Evolutionary conservation across 1,139 yeast genomes (phyloP).

Genomic region (Diutina scorzettiae): DNA sequence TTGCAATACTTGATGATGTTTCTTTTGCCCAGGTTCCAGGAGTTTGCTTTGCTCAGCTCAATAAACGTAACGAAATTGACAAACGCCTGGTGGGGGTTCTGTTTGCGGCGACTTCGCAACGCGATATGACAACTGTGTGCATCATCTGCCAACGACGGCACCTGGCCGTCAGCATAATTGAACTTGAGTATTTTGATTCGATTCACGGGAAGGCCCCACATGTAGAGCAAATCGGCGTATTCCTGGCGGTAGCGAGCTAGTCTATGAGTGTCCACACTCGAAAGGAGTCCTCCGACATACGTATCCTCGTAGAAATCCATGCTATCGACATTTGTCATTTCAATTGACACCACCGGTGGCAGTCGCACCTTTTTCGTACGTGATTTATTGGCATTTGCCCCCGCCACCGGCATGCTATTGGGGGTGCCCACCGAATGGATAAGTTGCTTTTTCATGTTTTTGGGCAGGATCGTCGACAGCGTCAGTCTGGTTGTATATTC

Average conservation of each 20-base stretch:
- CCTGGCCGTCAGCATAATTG: slow-evolving; percentile 27
- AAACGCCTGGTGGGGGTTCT: slow-evolving; percentile 9
- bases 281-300: slow-evolving; percentile 34
- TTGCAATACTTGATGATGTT: slow-evolving; percentile 35
- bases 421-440: neutral
- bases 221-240: slow-evolving; percentile 68
- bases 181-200: slow-evolving; percentile 70
- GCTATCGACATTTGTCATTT: slow-evolving; percentile 43
- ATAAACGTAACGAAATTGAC: slow-evolving; percentile 19
- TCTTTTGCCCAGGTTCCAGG: slow-evolving; percentile 23
- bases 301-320: slow-evolving; percentile 43
- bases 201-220: slow-evolving; percentile 76
- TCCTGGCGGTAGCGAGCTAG: slow-evolving; percentile 47
- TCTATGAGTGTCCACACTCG: slow-evolving; percentile 32
- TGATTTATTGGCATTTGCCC: neutral
- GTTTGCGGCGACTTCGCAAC: slow-evolving; percentile 16
- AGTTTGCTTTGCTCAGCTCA: slow-evolving; percentile 14
- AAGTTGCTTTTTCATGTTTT: neutral
- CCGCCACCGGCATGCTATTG: neutral
- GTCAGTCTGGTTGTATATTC: neutral
- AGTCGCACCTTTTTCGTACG: slow-evolving; percentile 8
- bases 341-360: slow-evolving; percentile 34
- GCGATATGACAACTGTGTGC: slow-evolving; percentile 35
- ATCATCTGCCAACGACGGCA: slow-evolving; percentile 11
- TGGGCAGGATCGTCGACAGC: neutral